Base-by-base conservation (phyloP, 345 rosid species). In the Excoecaria cochinchinensis region DNA sequence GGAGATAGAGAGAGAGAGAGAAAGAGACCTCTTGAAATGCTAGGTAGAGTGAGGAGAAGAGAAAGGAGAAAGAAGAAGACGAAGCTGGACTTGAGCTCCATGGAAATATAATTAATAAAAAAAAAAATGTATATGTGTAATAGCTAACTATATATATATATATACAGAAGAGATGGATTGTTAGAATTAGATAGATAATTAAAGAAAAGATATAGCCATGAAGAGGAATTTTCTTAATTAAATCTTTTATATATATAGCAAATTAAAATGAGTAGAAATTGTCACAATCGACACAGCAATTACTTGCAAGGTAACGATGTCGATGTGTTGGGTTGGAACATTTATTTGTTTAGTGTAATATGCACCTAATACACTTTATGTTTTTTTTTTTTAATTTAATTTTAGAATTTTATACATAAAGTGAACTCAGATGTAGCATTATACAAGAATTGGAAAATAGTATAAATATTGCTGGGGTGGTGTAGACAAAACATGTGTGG, bases 401-500 rank as follows among this genome's bases (percentile, higher is more conserved):
- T 31, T 31, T 31, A 31, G 1, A 31, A 31, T 31, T 31, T 31
- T 31, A 31, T 31, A 31, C 31, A 31, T 31, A 31, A 31, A 31
- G 31, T 31, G 31, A 31, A 31, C 31, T 31, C 31, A 31, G 1
- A 31, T 31, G 2, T 31, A 31, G 31, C 2, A 31, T 31, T 31
- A 2, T 31, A 31, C 31, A 31, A 31, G 31, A 31, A 31, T 31
- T 31, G 31, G 31, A 31, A 31, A 31, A 31, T 31, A 31, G 31
- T 80, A 61, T 67, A n/a, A 48, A 21, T 67, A 70, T 40, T 70
- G 14, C 47, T 12, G 62, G 57, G 76, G 48, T 13, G 62, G 69
- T 58, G 6, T 57, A 50, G 83, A 74, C 86, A 80, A 39, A 61
- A 67, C 88, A 78, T 80, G 82, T 82, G 86, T 82, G 46, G 71